Evolutionary conservation across 2,329 filamentous ascomycete species (phyloP).

Genomic region (Fusarium sambucinum): DNA sequence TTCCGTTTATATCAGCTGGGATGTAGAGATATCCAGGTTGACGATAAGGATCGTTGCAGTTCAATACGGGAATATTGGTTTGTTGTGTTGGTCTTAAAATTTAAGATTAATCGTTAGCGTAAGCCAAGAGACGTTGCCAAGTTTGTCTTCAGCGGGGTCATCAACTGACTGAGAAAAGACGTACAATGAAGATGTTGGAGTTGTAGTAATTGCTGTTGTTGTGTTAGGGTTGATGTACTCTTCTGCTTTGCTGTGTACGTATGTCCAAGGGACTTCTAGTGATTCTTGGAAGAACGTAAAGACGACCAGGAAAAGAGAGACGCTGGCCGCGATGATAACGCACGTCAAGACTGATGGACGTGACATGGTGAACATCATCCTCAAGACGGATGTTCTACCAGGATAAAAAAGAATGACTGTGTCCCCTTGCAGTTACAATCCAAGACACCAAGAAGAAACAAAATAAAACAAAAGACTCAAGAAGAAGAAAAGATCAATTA

Average conservation of each 20-base stretch:
- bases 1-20: slow-evolving; percentile 50
- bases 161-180: neutral
- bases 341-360: slow-evolving; percentile 25
- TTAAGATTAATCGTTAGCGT: slow-evolving; percentile 24
- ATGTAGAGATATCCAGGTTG: slow-evolving; percentile 70
- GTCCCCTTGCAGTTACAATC: neutral
- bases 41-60: slow-evolving; percentile 51
- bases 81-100: slow-evolving; percentile 7
- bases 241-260: slow-evolving; percentile 30
- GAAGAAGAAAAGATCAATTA: neutral
- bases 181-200: slow-evolving; percentile 19
- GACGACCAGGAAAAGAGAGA: slow-evolving; percentile 36
- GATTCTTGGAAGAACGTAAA: slow-evolving; percentile 36
- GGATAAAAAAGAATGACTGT: slow-evolving; percentile 1
- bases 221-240: slow-evolving; percentile 23
- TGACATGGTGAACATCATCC: slow-evolving; percentile 32
- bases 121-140: slow-evolving; percentile 23
- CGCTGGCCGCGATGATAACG: slow-evolving; percentile 21
- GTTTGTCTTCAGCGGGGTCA: slow-evolving; percentile 4
- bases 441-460: neutral
- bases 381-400: slow-evolving; percentile 16
- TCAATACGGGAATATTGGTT: slow-evolving; percentile 1
- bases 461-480: neutral
- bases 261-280: slow-evolving; percentile 24
- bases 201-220: neutral